Evolutionary conservation across 169 alveolate species (phyloP).

Genomic region (Plasmodium coatneyi): DNA sequence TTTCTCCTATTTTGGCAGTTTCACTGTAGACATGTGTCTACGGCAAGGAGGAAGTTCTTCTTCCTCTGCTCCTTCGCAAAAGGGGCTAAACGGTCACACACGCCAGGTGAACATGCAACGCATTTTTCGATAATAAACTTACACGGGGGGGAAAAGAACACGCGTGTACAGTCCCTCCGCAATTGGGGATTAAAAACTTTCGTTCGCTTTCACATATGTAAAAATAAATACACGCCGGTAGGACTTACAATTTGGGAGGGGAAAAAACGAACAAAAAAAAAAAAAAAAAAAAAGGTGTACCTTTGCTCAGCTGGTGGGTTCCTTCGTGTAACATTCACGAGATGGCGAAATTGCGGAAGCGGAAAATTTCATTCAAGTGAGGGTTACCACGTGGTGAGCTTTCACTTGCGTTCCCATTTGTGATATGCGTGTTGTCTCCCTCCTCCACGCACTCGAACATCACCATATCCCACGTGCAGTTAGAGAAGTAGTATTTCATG

Average conservation of each 20-base stretch:
- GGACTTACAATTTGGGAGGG: background rate
- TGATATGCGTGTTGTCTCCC: background rate
- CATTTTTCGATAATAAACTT: background rate
- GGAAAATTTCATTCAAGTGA: slow-evolving; percentile 59
- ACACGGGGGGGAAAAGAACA: background rate
- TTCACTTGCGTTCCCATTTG: background rate
- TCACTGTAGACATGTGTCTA: background rate
- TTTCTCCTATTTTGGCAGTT: background rate
- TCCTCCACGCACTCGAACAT: slow-evolving; percentile 49
- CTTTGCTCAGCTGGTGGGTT: background rate
- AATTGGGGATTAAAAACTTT: background rate
- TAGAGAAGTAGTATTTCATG: slow-evolving; percentile 31
- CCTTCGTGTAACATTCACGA: background rate
- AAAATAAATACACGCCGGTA: background rate
- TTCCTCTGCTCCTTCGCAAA: background rate
- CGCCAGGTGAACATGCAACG: background rate
- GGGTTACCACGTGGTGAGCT: background rate
- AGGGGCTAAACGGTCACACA: background rate
- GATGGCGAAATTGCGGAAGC: slow-evolving; percentile 49
- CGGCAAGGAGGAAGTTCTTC: background rate
- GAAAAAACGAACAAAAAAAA: background rate
- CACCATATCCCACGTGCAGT: slow-evolving; percentile 70
- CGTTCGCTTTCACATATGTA: background rate
- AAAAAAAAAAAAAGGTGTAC: background rate
- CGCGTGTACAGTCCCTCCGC: background rate